phyloP scores from a whole-genome alignment of 2,329 filamentous ascomycete genomes.

The Chalaropsis thielavioides region DNA sequence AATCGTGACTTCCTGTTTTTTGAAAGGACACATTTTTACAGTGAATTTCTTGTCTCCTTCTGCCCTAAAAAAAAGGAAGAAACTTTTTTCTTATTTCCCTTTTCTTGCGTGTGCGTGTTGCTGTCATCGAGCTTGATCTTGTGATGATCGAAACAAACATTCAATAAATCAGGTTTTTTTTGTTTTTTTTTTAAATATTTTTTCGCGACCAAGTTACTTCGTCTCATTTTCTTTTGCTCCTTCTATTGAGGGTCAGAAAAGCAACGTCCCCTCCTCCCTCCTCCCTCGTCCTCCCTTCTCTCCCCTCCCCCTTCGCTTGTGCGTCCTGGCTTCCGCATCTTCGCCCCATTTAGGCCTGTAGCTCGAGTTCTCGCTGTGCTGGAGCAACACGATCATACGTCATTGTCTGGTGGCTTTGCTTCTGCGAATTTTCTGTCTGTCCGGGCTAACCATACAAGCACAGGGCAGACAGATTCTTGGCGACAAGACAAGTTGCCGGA shows the following conservation, averaged over 20 bases:
- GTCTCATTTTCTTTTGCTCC: neutral
- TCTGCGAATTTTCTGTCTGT: neutral
- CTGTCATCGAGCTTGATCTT: no score
- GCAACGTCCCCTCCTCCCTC: neutral
- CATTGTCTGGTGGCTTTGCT: conserved; percentile 2
- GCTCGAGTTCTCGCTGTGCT: neutral
- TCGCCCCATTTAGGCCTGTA: neutral
- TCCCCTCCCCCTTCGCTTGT: neutral
- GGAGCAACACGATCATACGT: neutral
- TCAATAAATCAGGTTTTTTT: no score
- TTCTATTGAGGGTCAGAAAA: neutral
- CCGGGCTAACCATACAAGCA: neutral
- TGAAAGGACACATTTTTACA: no score
- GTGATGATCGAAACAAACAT: no score
- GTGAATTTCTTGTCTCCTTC: no score
- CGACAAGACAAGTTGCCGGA: neutral
- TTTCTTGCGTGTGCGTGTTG: no score
- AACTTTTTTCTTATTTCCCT: no score
- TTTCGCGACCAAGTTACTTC: neutral
- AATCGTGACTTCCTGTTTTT: no score
- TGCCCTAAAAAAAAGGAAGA: no score
- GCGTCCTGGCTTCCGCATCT: neutral
- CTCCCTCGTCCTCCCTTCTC: neutral
- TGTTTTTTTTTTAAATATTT: no score
- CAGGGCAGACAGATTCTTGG: neutral